phyloP scores from a whole-genome alignment of 2,329 filamentous ascomycete genomes.

The Claviceps digitariae region DNA sequence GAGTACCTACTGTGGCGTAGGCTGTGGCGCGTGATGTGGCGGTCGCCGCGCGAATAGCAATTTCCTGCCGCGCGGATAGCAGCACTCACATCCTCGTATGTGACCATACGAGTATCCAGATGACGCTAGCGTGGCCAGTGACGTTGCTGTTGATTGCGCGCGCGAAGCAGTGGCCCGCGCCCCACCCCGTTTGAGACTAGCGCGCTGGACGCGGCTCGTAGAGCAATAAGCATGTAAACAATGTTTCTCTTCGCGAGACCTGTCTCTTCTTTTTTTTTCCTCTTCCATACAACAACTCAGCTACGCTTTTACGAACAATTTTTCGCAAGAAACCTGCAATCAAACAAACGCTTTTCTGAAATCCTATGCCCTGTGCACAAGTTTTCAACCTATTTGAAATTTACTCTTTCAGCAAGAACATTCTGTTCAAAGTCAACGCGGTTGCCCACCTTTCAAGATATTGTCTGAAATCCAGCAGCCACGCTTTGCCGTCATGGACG shows the following conservation, averaged over 20 bases:
- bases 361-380: slow-evolving; percentile 4
- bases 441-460: slow-evolving; percentile 4
- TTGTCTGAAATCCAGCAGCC: slow-evolving; percentile 4
- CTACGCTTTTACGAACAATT: slow-evolving; percentile 2
- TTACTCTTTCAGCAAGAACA: slow-evolving; percentile 2
- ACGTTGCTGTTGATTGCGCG: neutral
- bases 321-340: neutral
- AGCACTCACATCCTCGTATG: too few relatives aligned
- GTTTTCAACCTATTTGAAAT: neutral
- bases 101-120: too few relatives aligned
- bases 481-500: slow-evolving; percentile 9
- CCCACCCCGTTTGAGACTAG: neutral
- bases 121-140: neutral
- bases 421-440: slow-evolving; percentile 2
- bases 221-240: slow-evolving; percentile 2
- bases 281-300: slow-evolving; percentile 1
- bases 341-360: slow-evolving; percentile 3
- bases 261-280: neutral
- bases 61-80: too few relatives aligned
- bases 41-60: too few relatives aligned
- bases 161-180: neutral
- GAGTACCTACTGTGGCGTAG: too few relatives aligned
- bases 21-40: too few relatives aligned
- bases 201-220: neutral
- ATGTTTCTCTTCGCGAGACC: neutral